phyloP scores from a whole-genome alignment of 1,284 basidiomycete genomes.

The Pseudozyma thailandica region DNA sequence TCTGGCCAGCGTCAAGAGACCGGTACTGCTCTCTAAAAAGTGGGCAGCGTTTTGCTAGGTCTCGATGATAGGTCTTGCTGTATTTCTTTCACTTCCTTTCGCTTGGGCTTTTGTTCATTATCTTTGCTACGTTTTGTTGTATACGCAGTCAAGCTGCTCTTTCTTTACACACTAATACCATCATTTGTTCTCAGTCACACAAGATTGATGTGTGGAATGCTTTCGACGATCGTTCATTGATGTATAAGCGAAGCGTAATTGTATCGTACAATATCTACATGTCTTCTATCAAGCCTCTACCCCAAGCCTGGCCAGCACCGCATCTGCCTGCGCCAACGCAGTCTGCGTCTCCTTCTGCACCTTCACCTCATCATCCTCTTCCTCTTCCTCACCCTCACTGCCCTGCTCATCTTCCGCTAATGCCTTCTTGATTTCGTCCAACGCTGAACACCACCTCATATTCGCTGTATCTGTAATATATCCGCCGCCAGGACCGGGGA shows the following conservation, averaged over 20 bases:
- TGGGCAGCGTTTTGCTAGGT: neutral
- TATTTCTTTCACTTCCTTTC: neutral
- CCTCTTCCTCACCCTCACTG: conserved; percentile 6
- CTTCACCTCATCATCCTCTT: conserved; percentile 15
- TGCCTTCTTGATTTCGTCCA: conserved; percentile 60
- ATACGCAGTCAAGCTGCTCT: conserved; percentile 1
- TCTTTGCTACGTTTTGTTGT: neutral
- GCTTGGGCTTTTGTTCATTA: conserved; percentile 3
- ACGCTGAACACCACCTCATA: conserved; percentile 54
- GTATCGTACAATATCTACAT: neutral
- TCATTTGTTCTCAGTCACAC: neutral
- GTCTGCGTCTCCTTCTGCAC: conserved; percentile 23
- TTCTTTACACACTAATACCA: neutral
- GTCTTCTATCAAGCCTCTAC: conserved; percentile 17
- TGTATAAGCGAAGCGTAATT: too few species aligned
- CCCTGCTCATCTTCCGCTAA: conserved; percentile 20
- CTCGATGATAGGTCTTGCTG: neutral
- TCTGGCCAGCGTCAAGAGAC: conserved; percentile 5
- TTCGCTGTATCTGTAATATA: conserved; percentile 63
- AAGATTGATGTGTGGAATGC: neutral
- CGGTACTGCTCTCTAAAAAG: conserved; percentile 20
- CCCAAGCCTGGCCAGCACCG: conserved; percentile 25
- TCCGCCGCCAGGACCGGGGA: conserved; percentile 52
- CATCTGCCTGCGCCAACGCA: conserved; percentile 22
- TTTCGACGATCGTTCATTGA: too few species aligned